Evolutionary conservation across 345 rosid genomes (phyloP).

Genomic region (Microthlaspi erraticum): DNA sequence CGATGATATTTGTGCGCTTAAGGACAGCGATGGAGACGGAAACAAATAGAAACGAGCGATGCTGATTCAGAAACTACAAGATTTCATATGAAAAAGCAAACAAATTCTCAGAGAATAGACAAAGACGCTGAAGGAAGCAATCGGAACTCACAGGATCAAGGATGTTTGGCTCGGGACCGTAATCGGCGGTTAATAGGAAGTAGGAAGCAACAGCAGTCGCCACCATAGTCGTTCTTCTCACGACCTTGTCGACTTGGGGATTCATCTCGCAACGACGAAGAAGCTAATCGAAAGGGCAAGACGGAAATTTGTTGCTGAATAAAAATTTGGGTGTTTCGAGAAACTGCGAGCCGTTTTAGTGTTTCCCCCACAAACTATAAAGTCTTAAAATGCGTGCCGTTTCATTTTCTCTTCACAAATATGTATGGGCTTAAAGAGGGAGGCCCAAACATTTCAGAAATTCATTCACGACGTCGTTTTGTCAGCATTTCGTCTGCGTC

Average conservation of each 20-base stretch:
- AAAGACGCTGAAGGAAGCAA: not conserved
- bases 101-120: not conserved
- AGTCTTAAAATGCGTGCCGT: not conserved
- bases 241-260: conserved; percentile 70
- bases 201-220: conserved; percentile 81
- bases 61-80: not conserved
- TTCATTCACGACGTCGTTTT: conserved; percentile 14
- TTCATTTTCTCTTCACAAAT: not conserved
- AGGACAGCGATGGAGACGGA: not conserved
- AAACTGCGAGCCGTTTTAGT: conserved; percentile 5
- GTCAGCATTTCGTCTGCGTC: not conserved
- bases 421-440: conserved; percentile 24
- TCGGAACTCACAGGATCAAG: conserved; percentile 72
- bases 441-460: conserved; percentile 16
- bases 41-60: not conserved
- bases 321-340: no score
- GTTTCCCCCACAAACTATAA: not conserved
- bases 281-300: not conserved
- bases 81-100: not conserved
- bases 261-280: conserved; percentile 45
- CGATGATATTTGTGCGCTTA: not conserved
- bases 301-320: not conserved
- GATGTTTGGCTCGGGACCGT: conserved; percentile 84
- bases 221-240: conserved; percentile 82
- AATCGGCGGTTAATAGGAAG: conserved; percentile 87